Evolutionary conservation across 768 basidiomycete genomes (phyloP), one percentile per base, ranked within the genome.

Genomic region (Gelatoporia subvermispora): DNA sequence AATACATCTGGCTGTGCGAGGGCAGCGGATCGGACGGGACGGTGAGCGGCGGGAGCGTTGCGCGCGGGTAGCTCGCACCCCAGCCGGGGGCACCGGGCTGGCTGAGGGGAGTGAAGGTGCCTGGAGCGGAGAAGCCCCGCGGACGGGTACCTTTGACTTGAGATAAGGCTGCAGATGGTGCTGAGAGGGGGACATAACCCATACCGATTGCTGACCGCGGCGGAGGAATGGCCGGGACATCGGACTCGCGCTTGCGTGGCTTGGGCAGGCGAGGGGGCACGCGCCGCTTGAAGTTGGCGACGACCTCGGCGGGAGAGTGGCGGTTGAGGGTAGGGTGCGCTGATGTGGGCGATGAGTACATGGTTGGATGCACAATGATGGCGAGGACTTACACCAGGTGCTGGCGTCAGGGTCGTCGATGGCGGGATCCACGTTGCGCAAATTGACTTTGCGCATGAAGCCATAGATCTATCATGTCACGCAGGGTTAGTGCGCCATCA

Each of bases 381-480:
- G 43, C 22, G 51, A 45, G 50, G 45, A 81, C 92, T 65, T 74
- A 94, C 92, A 93, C 93, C 93, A 96, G 54, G 92, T 93, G 67
- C 89, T 93, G 13, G 92, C 93, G 72, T 96, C 93, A 53, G 92
- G 92, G 71, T 95, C 93, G 70, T 90, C 88, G 58, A 93, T 93
- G 53, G 88, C 90, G 54, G 89, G 88, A 74, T 94, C 92, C 67
- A 93, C 87, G 71, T 94, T 93, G 65, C 90, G 86, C 59, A 94
- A 77, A 74, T 93, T 94, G 65, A 95, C 89, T 69, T 95, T 94
- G 70, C 93, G 91, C 90, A 94, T 94, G 76, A 93, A 96, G 56
- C 93, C 93, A 74, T 96, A 96, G 70, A 96, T 96, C 93, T 95
- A 58, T n/a, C 28, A 47, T 21, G 28, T 28, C 18, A 20, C 28